Percentiles rank a stretch among this genome's conserved stretches.
These are phyloP conservation scores for Ceratobasidium theobromae DNA, from an alignment of 1,284 basidiomycete genomes.

Conservation along the genomic window DNA sequence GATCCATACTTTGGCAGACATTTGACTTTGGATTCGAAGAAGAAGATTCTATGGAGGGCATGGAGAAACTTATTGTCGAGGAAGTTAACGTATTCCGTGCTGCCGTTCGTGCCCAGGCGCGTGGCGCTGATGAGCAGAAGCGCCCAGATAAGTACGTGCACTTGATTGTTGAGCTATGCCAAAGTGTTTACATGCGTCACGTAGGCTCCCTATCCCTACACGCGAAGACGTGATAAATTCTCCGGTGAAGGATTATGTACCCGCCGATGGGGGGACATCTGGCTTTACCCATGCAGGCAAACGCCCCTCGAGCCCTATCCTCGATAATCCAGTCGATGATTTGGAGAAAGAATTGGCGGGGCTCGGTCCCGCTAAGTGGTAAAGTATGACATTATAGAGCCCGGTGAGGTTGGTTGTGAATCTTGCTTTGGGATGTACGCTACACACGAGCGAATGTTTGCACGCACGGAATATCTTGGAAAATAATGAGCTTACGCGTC, in stretches of 20 bases:
- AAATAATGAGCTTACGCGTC: too few species aligned
- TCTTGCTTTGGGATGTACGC: not conserved
- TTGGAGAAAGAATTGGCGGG: too few species aligned
- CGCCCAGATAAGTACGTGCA: constrained; percentile 65
- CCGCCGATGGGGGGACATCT: constrained; percentile 66
- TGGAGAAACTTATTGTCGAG: constrained; percentile 93
- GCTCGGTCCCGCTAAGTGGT: too few species aligned
- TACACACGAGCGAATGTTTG: too few species aligned
- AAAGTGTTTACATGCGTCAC: not conserved
- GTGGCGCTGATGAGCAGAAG: constrained; percentile 64
- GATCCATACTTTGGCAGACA: constrained; percentile 51
- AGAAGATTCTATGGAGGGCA: constrained; percentile 95
- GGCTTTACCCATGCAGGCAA: constrained; percentile 55
- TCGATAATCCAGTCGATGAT: too few species aligned
- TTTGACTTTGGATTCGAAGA: constrained; percentile 99
- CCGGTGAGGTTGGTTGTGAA: not conserved
- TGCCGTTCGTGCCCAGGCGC: constrained; percentile 78
- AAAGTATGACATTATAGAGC: too few species aligned
- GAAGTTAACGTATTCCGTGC: constrained; percentile 89
- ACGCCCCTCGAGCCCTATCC: too few species aligned
- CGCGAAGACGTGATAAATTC: constrained; percentile 78
- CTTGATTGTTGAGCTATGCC: not conserved
- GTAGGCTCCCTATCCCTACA: constrained; percentile 63
- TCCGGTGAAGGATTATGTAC: constrained; percentile 67
- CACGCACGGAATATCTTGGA: too few species aligned